Percentiles rank a stretch among this genome's conserved stretches.
Conservation (phyloP, 805 yeast genomes). For the Cyberlindnera xylosilytica region DNA sequence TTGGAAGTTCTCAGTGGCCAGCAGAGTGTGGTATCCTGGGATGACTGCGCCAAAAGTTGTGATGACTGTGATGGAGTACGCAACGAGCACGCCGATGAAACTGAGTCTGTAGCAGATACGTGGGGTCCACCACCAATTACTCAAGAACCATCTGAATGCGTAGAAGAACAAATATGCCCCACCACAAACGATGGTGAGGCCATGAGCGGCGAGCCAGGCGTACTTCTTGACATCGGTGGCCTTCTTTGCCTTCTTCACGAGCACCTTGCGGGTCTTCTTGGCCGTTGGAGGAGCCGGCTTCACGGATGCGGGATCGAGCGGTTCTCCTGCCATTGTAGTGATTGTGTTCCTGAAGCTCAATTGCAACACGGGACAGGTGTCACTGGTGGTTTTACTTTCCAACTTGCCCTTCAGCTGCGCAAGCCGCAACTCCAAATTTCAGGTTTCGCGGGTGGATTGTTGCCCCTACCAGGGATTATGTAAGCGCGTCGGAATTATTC, state of each 20-base stretch:
- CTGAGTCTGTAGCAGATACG: slow-evolving; percentile 52
- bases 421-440: background rate
- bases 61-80: slow-evolving; percentile 50
- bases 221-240: slow-evolving; percentile 42
- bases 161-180: slow-evolving; percentile 32
- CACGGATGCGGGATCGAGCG: slow-evolving; percentile 2
- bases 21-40: slow-evolving; percentile 61
- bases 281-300: slow-evolving; percentile 18
- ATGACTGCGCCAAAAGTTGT: slow-evolving; percentile 58
- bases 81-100: slow-evolving; percentile 50
- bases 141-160: slow-evolving; percentile 20
- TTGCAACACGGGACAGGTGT: too few species aligned
- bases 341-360: too few species aligned
- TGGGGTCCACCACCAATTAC: slow-evolving; percentile 41
- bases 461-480: too few species aligned
- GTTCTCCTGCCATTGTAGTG: background rate
- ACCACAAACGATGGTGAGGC: slow-evolving; percentile 43
- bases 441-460: too few species aligned
- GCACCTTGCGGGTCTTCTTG: slow-evolving; percentile 30
- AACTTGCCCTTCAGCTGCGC: background rate
- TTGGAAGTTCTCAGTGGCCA: slow-evolving; percentile 78
- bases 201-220: slow-evolving; percentile 60
- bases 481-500: too few species aligned
- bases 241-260: slow-evolving; percentile 32
- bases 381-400: background rate